Evolutionary conservation across 208 protist genomes (phyloP).

Genomic region (Trypanosoma mega): DNA sequence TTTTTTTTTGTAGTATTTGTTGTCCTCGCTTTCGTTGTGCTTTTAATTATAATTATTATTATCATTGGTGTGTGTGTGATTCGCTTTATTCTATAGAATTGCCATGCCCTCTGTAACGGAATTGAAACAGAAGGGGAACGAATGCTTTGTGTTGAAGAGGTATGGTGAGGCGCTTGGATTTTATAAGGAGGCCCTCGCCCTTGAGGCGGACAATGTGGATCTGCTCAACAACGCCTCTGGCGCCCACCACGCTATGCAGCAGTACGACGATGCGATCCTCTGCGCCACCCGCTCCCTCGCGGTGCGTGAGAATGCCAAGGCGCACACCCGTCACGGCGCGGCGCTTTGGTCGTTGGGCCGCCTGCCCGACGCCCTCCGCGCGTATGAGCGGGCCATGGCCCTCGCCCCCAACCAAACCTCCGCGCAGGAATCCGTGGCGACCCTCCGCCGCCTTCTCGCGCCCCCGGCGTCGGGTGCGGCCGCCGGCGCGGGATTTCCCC

Average conservation of each 20-base stretch:
- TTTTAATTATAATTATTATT: too few species aligned
- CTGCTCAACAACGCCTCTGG: conserved; percentile 91
- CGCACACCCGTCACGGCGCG: conserved; percentile 53
- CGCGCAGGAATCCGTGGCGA: conserved; percentile 34
- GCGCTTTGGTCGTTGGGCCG: conserved; percentile 62
- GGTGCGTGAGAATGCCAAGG: conserved; percentile 65
- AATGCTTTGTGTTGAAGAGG: conserved; percentile 65
- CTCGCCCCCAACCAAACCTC: conserved; percentile 51
- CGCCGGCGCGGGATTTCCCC: too few species aligned
- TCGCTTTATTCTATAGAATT: neutral
- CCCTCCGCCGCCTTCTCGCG: conserved; percentile 29
- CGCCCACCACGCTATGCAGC: conserved; percentile 64
- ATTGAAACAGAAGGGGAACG: conserved; percentile 78
- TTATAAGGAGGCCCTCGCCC: conserved; percentile 77
- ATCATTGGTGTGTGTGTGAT: neutral
- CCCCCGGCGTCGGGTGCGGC: conserved; percentile 15
- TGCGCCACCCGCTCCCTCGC: conserved; percentile 55
- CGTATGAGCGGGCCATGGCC: conserved; percentile 47
- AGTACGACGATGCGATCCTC: conserved; percentile 73
- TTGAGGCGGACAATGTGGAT: conserved; percentile 67
- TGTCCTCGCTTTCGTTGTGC: too few species aligned
- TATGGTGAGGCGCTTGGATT: conserved; percentile 73
- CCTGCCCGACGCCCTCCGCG: conserved; percentile 40
- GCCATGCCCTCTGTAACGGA: conserved; percentile 41
- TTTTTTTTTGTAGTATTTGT: neutral